A percentile compares a stretch with the other conserved stretches of the same genome.
These are phyloP conservation scores for Podospora comata DNA, from an alignment of 495 filamentous ascomycete species.

Conservation along the genomic window DNA sequence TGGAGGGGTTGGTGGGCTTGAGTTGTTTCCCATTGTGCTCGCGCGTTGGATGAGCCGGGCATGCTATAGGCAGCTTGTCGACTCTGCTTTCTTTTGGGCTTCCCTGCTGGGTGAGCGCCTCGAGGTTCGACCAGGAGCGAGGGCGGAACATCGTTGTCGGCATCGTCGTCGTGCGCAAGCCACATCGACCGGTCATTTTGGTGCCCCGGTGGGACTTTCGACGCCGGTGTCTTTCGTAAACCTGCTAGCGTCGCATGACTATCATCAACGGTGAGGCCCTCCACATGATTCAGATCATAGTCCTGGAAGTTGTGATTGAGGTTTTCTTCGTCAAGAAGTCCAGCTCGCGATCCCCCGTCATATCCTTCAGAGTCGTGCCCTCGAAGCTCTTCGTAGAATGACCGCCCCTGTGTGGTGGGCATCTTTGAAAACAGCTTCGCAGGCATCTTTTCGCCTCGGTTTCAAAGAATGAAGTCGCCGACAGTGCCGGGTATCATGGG, in stretches of 20 bases:
- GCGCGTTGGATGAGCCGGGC: slow-evolving; percentile 52
- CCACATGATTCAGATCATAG: slow-evolving; percentile 61
- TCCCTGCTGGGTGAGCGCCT: slow-evolving; percentile 18
- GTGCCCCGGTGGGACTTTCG: background rate
- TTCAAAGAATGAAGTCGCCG: slow-evolving; percentile 6
- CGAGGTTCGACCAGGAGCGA: slow-evolving; percentile 76
- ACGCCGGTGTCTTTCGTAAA: slow-evolving; percentile 9
- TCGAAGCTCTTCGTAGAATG: slow-evolving; percentile 68
- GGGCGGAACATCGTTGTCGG: slow-evolving; percentile 86
- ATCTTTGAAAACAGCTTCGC: slow-evolving; percentile 75
- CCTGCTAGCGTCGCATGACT: slow-evolving; percentile 57
- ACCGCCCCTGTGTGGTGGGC: slow-evolving; percentile 59
- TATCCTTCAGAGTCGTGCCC: slow-evolving; percentile 53
- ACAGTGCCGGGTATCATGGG: slow-evolving; percentile 9
- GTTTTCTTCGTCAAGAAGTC: slow-evolving; percentile 70
- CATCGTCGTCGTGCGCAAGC: slow-evolving; percentile 60
- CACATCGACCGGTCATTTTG: slow-evolving; percentile 30
- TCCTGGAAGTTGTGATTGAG: slow-evolving; percentile 63
- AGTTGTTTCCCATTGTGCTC: slow-evolving; percentile 65
- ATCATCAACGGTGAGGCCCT: slow-evolving; percentile 61
- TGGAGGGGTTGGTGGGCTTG: slow-evolving; percentile 61
- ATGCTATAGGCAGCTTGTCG: slow-evolving; percentile 28
- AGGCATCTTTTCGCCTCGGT: slow-evolving; percentile 49
- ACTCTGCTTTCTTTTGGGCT: slow-evolving; percentile 15
- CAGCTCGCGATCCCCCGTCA: slow-evolving; percentile 63